Conservation (phyloP, 306 rosid species). For the Crotalaria pallida region DNA sequence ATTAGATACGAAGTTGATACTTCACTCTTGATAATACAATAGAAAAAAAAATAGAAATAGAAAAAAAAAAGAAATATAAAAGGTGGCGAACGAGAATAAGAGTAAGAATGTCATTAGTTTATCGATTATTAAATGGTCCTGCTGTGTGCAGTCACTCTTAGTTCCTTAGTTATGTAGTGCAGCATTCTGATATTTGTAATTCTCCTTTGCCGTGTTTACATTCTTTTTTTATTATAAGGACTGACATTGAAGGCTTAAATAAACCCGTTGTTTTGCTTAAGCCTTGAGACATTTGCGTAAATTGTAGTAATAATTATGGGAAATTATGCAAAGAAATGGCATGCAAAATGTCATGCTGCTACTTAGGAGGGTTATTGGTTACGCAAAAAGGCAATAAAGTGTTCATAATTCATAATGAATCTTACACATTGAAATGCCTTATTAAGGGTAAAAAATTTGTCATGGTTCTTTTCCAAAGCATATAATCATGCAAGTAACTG, state of each 20-base stretch:
- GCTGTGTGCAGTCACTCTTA: background rate
- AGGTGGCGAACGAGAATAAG: no score
- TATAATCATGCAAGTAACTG: background rate
- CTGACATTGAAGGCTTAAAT: background rate
- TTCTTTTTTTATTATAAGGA: background rate
- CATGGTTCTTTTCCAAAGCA: background rate
- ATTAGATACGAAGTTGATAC: no score
- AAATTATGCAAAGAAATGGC: background rate
- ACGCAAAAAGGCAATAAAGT: background rate
- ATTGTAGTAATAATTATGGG: background rate
- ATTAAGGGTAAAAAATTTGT: background rate
- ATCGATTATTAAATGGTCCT: background rate
- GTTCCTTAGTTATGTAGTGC: background rate
- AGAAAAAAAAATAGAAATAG: no score
- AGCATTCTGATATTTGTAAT: background rate
- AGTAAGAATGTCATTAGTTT: no score
- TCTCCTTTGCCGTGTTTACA: background rate
- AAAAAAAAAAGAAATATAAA: no score
- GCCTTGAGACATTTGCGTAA: background rate
- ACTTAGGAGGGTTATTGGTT: background rate
- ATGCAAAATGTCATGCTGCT: background rate
- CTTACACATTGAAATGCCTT: background rate
- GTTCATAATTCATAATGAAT: no score
- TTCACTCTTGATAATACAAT: no score
- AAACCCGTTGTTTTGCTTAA: background rate